Base-by-base conservation (phyloP, 2,329 filamentous ascomycete genomes). In the Colletotrichum limetticola region DNA sequence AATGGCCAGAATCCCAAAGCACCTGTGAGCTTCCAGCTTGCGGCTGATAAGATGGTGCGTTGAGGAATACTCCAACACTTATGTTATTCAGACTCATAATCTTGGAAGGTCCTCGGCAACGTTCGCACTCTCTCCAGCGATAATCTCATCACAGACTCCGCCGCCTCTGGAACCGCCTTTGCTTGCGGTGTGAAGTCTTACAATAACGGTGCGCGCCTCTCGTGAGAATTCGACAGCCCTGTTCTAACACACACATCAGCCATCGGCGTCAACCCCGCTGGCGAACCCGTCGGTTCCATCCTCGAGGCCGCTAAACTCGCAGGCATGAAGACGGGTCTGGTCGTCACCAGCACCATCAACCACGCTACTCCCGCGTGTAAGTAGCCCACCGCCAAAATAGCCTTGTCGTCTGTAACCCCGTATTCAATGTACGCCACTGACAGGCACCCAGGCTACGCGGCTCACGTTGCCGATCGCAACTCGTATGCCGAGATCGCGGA, bases 331-430 rank as follows among this genome's bases (percentile, higher is more conserved):
- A 84, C 83, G 16, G 82, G 82, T 14, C 79, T 85, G n/a, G 82
- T 84, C n/a, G 83, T 83, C 4, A 84, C 83, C 2, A 82, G 79
- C 8, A 81, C 79, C 37, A 84, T 85, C 75, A 84, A 82, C 75
- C 80, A 84, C 66, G 79, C 76, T 62, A 82, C 77, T 19, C 79
- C 76, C 42, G 77, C 80, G 4, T 78, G 79, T 76, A 59, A 9
- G 73, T 66, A n/a, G 5, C 37, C 16, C 7, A 35, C 22, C 19
- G 37, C 24, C 22, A 14, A 3, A 42, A 42, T 7, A 14, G 1
- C 5, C 57, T 5, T 12, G n/a, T 5, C 26, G 30, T 32, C 8
- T n/a, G 3, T n/a, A 7, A 16, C 16, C 14, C 12, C 28, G 12
- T 14, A 11, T 8, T 53, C 28, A 35, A 28, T 12, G 11, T 35